These are phyloP conservation scores for Ochetophila trinervis DNA, from an alignment of 306 rosid species.

Conservation along the genomic window DNA sequence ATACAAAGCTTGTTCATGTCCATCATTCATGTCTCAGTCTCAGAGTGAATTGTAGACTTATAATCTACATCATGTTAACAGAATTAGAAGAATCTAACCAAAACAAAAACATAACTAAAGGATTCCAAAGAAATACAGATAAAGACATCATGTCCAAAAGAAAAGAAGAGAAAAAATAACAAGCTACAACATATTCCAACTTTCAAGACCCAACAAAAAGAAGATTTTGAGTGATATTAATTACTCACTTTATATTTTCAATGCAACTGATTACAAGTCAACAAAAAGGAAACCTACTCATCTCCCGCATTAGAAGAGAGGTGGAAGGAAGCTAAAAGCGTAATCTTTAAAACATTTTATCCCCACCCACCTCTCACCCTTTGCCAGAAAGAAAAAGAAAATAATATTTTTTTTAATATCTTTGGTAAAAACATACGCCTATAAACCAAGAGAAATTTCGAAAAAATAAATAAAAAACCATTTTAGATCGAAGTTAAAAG, in stretches of 20 bases:
- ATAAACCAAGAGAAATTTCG: slow-evolving; percentile 24
- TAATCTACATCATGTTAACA: no score
- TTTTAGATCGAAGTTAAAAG: slow-evolving; percentile 18
- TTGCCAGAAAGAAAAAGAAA: neutral
- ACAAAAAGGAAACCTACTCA: neutral
- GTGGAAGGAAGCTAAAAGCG: neutral
- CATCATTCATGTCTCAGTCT: no score
- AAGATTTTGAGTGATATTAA: neutral
- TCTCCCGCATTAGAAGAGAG: neutral
- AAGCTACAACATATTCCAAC: slow-evolving; percentile 1
- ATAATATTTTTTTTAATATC: neutral
- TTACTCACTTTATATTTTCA: slow-evolving; percentile 17
- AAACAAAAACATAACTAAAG: no score
- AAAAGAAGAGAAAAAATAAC: neutral
- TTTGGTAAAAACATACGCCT: neutral
- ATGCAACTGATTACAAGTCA: slow-evolving; percentile 3
- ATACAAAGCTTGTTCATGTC: no score
- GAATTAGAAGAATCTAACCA: no score
- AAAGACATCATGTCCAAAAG: neutral
- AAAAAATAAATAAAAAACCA: slow-evolving; percentile 1
- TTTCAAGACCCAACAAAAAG: slow-evolving; percentile 3
- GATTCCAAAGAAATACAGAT: no score
- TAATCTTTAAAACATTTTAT: neutral
- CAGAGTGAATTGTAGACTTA: no score
- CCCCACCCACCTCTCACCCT: neutral